Evolutionary conservation across 768 basidiomycete genomes (phyloP).

Genomic region (Phlebiopsis flavidoalba): DNA sequence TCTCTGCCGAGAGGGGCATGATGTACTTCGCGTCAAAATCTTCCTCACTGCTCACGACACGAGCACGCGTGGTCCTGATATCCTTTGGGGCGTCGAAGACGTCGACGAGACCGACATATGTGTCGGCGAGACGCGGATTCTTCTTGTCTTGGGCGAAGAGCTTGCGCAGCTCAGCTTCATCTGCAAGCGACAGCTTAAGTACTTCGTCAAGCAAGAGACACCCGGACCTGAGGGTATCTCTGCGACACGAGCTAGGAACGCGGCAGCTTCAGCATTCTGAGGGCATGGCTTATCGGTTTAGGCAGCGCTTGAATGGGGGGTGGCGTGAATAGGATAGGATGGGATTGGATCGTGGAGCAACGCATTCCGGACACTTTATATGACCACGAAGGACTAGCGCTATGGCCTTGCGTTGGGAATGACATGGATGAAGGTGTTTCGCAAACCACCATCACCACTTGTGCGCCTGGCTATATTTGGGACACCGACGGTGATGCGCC

Average conservation of each 20-base stretch:
- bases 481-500: no score
- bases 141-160: constrained; percentile 50
- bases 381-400: neutral
- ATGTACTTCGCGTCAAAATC: constrained; percentile 45
- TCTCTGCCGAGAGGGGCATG: constrained; percentile 42
- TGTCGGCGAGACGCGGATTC: constrained; percentile 39
- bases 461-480: no score
- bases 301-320: constrained; percentile 30
- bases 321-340: constrained; percentile 31
- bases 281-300: constrained; percentile 14
- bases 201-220: constrained; percentile 28
- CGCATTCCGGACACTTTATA: neutral
- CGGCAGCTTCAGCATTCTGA: constrained; percentile 24
- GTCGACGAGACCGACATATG: constrained; percentile 54
- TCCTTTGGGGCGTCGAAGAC: constrained; percentile 46
- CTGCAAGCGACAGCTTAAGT: constrained; percentile 51
- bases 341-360: neutral
- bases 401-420: neutral
- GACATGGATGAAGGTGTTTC: no score
- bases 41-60: constrained; percentile 39
- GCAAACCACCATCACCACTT: no score
- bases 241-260: constrained; percentile 23
- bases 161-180: constrained; percentile 50
- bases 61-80: constrained; percentile 45
- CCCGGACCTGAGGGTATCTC: constrained; percentile 19